Evolutionary conservation across 2,329 filamentous ascomycete genomes (phyloP).

Genomic region (Phialemonium atrogriseum): DNA sequence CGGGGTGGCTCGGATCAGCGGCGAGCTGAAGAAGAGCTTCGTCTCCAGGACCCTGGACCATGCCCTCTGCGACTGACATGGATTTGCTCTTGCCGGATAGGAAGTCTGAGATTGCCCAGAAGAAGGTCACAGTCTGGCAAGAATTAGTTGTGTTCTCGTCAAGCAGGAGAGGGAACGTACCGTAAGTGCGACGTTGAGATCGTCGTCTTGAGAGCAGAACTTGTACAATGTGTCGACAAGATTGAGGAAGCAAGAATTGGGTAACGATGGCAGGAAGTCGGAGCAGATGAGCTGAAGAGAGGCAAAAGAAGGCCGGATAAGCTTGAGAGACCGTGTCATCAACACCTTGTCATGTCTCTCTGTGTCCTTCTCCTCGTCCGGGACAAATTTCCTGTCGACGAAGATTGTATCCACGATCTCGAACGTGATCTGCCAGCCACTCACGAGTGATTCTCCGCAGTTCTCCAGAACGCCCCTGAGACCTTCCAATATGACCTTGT

Average conservation of each 20-base stretch:
- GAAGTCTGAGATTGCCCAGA: slow-evolving; percentile 92
- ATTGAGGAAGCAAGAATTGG: slow-evolving; percentile 62
- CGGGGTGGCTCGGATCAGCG: slow-evolving; percentile 46
- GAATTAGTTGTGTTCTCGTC: slow-evolving; percentile 5
- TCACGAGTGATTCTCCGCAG: slow-evolving; percentile 73
- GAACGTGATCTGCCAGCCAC: slow-evolving; percentile 81
- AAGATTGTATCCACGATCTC: slow-evolving; percentile 81
- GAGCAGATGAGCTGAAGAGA: slow-evolving; percentile 90
- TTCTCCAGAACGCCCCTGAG: slow-evolving; percentile 78
- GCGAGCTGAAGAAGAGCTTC: slow-evolving; percentile 50
- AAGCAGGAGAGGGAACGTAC: slow-evolving; percentile 35
- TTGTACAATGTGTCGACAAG: slow-evolving; percentile 82
- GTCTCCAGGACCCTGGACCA: slow-evolving; percentile 47
- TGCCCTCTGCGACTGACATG: slow-evolving; percentile 48
- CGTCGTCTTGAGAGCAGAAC: slow-evolving; percentile 83
- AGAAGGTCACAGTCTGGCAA: slow-evolving; percentile 75
- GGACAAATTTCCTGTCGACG: slow-evolving; percentile 28
- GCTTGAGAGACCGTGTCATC: slow-evolving; percentile 55
- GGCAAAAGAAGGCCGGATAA: slow-evolving; percentile 80
- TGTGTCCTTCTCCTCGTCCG: slow-evolving; percentile 23
- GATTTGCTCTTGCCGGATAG: slow-evolving; percentile 54
- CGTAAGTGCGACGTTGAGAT: slow-evolving; percentile 91
- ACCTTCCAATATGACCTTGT: slow-evolving; percentile 70
- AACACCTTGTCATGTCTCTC: slow-evolving; percentile 25
- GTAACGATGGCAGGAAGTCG: slow-evolving; percentile 74